phyloP scores from a whole-genome alignment of 768 basidiomycete species.

The Lentinula lateritia region DNA sequence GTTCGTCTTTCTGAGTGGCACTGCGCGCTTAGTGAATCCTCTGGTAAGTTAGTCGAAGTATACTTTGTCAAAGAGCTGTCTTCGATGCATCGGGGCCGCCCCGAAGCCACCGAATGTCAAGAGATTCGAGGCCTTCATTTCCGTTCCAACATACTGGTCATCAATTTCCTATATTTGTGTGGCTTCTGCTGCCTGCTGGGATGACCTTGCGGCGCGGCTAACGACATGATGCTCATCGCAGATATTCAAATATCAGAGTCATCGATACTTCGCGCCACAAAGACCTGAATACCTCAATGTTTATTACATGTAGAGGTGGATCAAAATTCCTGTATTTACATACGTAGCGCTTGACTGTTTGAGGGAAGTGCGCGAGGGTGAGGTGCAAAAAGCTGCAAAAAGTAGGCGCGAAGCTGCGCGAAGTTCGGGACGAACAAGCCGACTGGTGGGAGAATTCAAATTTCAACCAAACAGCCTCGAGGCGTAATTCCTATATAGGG shows the following conservation, averaged over 20 bases:
- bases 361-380: too few relatives aligned
- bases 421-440: background rate
- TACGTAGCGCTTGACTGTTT: too few relatives aligned
- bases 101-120: background rate
- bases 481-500: background rate
- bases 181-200: background rate
- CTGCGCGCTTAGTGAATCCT: background rate
- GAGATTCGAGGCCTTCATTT: background rate
- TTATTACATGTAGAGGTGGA: background rate
- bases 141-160: background rate
- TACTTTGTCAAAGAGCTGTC: conserved; percentile 10
- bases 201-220: conserved; percentile 1
- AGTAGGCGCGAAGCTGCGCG: background rate
- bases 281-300: background rate
- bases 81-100: conserved; percentile 19
- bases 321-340: background rate
- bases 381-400: background rate
- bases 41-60: background rate
- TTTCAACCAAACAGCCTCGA: background rate
- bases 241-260: background rate
- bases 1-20: background rate
- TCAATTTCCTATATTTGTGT: background rate
- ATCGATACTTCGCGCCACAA: background rate
- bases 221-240: background rate
- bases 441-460: background rate